Percentiles rank a stretch among this genome's conserved stretches.
Conservation (phyloP, 2,329 filamentous ascomycete genomes). For the Ilyonectria mors-panacis region DNA sequence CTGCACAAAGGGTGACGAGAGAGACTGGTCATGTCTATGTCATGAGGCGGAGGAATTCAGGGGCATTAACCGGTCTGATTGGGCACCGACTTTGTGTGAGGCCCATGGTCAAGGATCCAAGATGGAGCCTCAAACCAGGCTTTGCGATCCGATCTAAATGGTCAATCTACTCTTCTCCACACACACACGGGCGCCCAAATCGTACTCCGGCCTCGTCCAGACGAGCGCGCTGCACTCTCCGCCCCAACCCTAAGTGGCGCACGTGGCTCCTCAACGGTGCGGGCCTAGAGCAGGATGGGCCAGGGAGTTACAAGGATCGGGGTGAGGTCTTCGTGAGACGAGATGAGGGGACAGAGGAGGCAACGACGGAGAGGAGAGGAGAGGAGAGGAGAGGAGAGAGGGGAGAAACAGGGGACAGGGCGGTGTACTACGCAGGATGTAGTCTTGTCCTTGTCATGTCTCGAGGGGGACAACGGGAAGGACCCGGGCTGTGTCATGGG, state of each 20-base stretch:
- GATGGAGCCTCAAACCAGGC: conserved; percentile 36
- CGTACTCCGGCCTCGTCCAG: conserved; percentile 32
- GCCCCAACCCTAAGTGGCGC: conserved; percentile 43
- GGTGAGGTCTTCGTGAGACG: conserved; percentile 18
- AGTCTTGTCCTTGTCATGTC: neutral
- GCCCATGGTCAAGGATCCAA: conserved; percentile 35
- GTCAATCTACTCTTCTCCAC: conserved; percentile 43
- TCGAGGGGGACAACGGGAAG: neutral
- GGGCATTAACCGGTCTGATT: conserved; percentile 34
- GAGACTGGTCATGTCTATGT: conserved; percentile 26
- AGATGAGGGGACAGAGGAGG: conserved; percentile 24
- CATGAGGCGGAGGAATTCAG: conserved; percentile 33
- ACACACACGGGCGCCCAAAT: conserved; percentile 32
- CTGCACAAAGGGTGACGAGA: conserved; percentile 26
- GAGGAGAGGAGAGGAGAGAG: neutral
- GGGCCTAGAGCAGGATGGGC: conserved; percentile 46
- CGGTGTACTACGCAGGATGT: neutral
- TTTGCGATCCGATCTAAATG: conserved; percentile 45
- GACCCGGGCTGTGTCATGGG: neutral
- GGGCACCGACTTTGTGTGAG: conserved; percentile 28
- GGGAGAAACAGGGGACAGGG: neutral
- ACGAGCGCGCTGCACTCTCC: conserved; percentile 31
- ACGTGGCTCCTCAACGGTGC: conserved; percentile 51
- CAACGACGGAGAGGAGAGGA: conserved; percentile 14
- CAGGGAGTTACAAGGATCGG: conserved; percentile 40